Base-by-base conservation (phyloP, 75 land plant species). In the Selaginella moellendorffii region DNA sequence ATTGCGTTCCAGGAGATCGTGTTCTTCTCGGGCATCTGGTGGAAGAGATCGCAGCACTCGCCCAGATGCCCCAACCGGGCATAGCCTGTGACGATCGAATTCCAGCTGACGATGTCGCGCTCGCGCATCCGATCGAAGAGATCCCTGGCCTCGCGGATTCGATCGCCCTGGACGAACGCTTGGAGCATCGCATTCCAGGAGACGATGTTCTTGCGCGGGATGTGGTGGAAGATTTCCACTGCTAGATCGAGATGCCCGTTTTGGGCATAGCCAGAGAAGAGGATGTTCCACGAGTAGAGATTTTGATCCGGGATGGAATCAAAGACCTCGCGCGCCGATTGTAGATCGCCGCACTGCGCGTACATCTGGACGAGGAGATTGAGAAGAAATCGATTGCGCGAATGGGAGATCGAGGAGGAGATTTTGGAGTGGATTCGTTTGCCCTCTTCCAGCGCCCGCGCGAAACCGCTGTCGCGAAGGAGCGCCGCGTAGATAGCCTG, bases 331-430 rank as follows among this genome's bases (percentile, higher is more conserved):
- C 59, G 8, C 8, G 59, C 59, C 8, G 25, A 8, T 56, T 56
- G 59, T 8, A 56, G 2, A 56, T 56, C n/a, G 8, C 59, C 59
- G 21, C 59, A 56, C 9, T 56, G 59, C 17, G 25, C 59, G n/a
- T 56, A 56, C 59, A 56, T 56, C 59, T 56, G 59, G 19, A 56
- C 24, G 2, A 56, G 8, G n/a, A 21, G 59, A 25, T 56, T 56
- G 19, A 19, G 25, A 5, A 56, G 24, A 21, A 56, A 56, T n/a
- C 59, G 5, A 21, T 56, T n/a, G 2, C n/a, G 59, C 9, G 25
- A 5, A n/a, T n/a, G n/a, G 24, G 2, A 56, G 9, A 5, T n/a
- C n/a, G 19, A 8, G 8, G 19, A 21, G 9, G 19, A 21, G 24
- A 56, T 56, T 5, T 56, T 2, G 9, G 19, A 2, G 24, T 56